phyloP scores from a whole-genome alignment of 257 asterid species.

The Solanum tacnaense region DNA sequence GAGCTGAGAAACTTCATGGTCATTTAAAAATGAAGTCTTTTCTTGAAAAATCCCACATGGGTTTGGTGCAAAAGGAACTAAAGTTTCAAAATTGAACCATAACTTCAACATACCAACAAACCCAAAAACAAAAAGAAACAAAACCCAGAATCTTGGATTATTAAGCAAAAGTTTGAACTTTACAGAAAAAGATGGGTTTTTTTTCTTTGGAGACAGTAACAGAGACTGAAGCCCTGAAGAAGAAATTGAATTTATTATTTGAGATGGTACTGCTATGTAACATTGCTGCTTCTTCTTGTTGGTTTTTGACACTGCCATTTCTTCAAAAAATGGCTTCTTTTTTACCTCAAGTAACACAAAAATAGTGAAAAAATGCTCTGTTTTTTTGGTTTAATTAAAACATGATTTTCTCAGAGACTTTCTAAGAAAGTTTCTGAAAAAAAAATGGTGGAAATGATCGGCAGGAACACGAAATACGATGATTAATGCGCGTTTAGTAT shows the following conservation, averaged over 20 bases:
- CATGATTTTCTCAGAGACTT: conserved; percentile 15
- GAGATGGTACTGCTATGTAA: conserved; percentile 82
- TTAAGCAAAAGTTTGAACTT: conserved; percentile 27
- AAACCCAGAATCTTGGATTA: conserved; percentile 45
- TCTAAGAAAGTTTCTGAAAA: conserved; percentile 16
- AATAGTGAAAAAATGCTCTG: not conserved
- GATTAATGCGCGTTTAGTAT: conserved; percentile 35
- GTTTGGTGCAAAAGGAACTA: conserved; percentile 32
- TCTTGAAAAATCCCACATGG: conserved; percentile 44
- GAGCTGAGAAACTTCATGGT: conserved; percentile 14
- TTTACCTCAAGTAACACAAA: not conserved
- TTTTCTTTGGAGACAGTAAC: conserved; percentile 61
- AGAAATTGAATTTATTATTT: conserved; percentile 58
- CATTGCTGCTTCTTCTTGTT: conserved; percentile 57
- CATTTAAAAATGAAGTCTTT: conserved; percentile 11
- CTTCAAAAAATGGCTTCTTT: not conserved
- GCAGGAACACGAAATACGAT: conserved; percentile 16
- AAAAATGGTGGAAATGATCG: conserved; percentile 17
- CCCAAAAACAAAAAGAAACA: conserved; percentile 35
- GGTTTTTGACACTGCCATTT: conserved; percentile 75
- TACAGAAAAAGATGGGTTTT: conserved; percentile 14
- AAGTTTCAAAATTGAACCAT: conserved; percentile 41
- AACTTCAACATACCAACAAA: conserved; percentile 48
- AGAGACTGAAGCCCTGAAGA: conserved; percentile 67
- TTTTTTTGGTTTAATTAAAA: not conserved